These are phyloP conservation scores for Sphaerostilbella broomeana DNA, from an alignment of 2,329 filamentous ascomycete species.

Conservation along the genomic window DNA sequence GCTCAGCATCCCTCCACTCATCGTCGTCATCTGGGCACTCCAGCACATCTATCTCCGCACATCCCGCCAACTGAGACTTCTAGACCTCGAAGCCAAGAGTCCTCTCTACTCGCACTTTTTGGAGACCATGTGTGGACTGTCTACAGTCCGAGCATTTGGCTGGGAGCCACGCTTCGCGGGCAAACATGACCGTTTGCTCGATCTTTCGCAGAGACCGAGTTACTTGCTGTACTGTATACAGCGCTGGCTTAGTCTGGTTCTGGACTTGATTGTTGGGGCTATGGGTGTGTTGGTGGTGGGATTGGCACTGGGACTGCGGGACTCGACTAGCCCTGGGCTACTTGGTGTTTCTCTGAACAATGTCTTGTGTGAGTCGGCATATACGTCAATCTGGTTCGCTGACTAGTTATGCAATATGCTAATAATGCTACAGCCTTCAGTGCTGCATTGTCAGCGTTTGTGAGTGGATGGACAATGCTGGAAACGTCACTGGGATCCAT, in stretches of 20 bases:
- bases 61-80: constrained; percentile 43
- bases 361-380: constrained; percentile 12
- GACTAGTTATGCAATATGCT: too few species aligned
- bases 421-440: too few species aligned
- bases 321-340: too few species aligned
- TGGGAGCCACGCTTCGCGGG: constrained; percentile 40
- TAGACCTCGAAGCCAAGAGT: constrained; percentile 45
- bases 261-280: constrained; percentile 39
- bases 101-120: constrained; percentile 37
- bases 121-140: background rate
- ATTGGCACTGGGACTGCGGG: constrained; percentile 33
- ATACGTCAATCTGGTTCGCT: too few species aligned
- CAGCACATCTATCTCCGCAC: constrained; percentile 47
- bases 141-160: constrained; percentile 46
- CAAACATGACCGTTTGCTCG: constrained; percentile 17
- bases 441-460: constrained; percentile 10
- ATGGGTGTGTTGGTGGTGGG: constrained; percentile 40
- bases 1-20: constrained; percentile 30
- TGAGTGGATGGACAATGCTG: constrained; percentile 14
- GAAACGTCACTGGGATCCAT: constrained; percentile 16
- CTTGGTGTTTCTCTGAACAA: constrained; percentile 14
- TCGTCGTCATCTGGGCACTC: constrained; percentile 35
- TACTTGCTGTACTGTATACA: constrained; percentile 49
- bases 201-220: constrained; percentile 45
- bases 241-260: constrained; percentile 43